These are phyloP conservation scores for Eucalyptus cladocalyx DNA, from an alignment of 345 rosid genomes.

Conservation along the genomic window DNA sequence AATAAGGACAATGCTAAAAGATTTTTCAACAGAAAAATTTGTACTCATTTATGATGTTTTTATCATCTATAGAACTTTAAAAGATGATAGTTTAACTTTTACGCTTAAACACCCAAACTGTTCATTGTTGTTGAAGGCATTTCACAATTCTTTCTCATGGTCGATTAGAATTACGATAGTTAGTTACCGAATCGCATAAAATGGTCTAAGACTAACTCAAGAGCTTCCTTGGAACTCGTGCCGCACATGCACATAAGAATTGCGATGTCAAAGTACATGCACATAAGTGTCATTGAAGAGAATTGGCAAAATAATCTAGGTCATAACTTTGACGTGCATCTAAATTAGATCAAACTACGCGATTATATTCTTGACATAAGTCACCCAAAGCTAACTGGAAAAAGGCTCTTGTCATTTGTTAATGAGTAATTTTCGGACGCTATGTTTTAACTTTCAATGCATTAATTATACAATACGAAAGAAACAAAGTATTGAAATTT, in stretches of 20 bases:
- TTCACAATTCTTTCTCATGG: background rate
- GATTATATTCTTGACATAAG: background rate
- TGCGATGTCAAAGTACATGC: background rate
- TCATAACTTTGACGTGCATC: background rate
- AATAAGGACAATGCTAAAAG: background rate
- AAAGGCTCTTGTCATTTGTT: background rate
- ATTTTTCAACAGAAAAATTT: background rate
- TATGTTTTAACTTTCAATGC: background rate
- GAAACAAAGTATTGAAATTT: background rate
- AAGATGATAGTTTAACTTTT: background rate
- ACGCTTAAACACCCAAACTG: background rate
- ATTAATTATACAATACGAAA: background rate
- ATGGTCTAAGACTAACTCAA: background rate
- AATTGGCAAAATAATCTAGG: background rate
- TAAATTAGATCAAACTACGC: background rate
- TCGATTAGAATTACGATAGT: background rate
- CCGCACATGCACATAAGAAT: background rate
- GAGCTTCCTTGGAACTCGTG: background rate
- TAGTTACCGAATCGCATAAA: rapidly evolving
- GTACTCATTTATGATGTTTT: background rate
- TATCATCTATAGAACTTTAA: background rate
- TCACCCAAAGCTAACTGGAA: background rate
- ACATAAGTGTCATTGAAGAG: background rate
- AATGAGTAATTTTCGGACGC: background rate
- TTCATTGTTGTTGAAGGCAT: background rate